A percentile compares a stretch with the other conserved stretches of the same genome.
phyloP scores from a whole-genome alignment of 179 eudicot genomes.

The Beta lomatogona region DNA sequence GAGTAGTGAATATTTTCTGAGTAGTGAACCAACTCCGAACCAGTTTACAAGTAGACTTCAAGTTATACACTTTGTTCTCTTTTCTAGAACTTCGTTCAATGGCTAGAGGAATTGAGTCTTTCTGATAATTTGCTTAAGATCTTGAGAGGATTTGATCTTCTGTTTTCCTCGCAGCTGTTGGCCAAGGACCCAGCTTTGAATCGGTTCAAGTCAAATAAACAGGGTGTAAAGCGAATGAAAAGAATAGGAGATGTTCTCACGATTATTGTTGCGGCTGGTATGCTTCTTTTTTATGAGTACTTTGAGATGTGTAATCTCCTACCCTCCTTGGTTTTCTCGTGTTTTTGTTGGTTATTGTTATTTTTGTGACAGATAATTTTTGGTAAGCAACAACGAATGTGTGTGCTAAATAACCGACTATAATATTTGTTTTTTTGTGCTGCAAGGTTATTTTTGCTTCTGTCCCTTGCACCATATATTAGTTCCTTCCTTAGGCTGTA shows the following conservation, averaged over 20 bases:
- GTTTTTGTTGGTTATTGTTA: neutral
- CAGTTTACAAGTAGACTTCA: no score
- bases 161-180: constrained; percentile 56
- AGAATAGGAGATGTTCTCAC: constrained; percentile 72
- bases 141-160: neutral
- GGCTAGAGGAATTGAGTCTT: constrained; percentile 3
- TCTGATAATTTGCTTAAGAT: neutral
- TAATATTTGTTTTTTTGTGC: neutral
- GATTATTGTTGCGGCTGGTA: constrained; percentile 77
- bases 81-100: neutral
- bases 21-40: no score
- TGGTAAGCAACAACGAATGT: neutral
- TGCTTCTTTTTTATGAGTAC: constrained; percentile 23
- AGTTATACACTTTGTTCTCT: neutral
- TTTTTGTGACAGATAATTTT: neutral
- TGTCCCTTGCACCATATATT: neutral
- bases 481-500: neutral
- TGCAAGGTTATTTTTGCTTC: neutral
- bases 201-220: constrained; percentile 73
- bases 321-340: neutral
- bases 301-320: constrained; percentile 2
- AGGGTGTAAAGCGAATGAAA: constrained; percentile 56
- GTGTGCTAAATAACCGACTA: neutral
- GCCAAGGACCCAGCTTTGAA: constrained; percentile 67
- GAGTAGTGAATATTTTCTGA: neutral